These are phyloP conservation scores for Pseudozyma tsukubaensis DNA, from an alignment of 1,284 basidiomycete genomes.

Conservation along the genomic window DNA sequence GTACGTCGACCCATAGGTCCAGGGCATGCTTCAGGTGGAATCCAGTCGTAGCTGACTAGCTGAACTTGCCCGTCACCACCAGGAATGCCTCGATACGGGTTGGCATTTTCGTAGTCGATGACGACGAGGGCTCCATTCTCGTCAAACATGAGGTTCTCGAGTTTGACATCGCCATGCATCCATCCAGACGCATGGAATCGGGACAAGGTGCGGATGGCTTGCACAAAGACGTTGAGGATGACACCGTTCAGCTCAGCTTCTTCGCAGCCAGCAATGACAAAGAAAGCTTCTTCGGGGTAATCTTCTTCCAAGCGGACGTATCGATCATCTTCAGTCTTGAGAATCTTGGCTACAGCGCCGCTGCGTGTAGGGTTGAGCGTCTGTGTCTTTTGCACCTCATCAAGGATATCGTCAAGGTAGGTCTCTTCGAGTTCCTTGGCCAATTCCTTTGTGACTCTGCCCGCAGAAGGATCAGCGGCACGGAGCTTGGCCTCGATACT, in stretches of 20 bases:
- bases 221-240: conserved; percentile 57
- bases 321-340: conserved; percentile 61
- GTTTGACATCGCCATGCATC: conserved; percentile 67
- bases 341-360: conserved; percentile 46
- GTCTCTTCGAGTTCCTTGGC: conserved; percentile 52
- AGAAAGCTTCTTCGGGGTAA: conserved; percentile 67
- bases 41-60: conserved; percentile 65
- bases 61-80: conserved; percentile 62
- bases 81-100: conserved; percentile 62
- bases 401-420: conserved; percentile 64
- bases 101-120: conserved; percentile 67
- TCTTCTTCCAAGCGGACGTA: conserved; percentile 65
- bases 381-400: conserved; percentile 66
- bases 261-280: conserved; percentile 66
- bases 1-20: conserved; percentile 59
- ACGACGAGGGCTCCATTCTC: conserved; percentile 54
- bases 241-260: conserved; percentile 62
- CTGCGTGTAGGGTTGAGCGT: conserved; percentile 57
- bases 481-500: conserved; percentile 63
- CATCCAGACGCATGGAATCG: conserved; percentile 63
- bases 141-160: conserved; percentile 68
- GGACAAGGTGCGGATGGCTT: conserved; percentile 55
- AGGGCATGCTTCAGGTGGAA: conserved; percentile 61
- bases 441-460: conserved; percentile 25
- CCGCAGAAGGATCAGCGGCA: conserved; percentile 49